These are phyloP conservation scores for Diaporthe sp. DNA, from an alignment of 2,329 filamentous ascomycete species.

Conservation along the genomic window DNA sequence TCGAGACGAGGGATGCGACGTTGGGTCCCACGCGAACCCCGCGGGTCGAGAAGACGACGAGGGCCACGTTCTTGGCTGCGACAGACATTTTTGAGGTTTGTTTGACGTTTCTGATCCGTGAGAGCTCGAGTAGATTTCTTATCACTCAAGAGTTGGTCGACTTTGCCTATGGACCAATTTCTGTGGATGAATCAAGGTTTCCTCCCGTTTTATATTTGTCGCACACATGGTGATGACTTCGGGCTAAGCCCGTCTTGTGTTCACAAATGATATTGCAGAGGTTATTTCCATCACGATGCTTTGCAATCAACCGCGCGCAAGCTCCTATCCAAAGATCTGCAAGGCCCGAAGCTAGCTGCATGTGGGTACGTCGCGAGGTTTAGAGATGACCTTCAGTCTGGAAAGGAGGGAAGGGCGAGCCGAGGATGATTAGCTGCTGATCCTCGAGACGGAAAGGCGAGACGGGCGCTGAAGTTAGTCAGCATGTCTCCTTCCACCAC, in stretches of 20 bases:
- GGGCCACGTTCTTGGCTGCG: conserved; percentile 33
- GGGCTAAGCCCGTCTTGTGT: background rate
- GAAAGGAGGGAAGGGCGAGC: conserved; percentile 11
- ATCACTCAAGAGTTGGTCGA: background rate
- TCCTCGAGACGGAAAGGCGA: conserved; percentile 11
- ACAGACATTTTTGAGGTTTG: background rate
- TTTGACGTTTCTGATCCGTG: background rate
- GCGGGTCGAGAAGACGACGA: conserved; percentile 31
- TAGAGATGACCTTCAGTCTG: background rate
- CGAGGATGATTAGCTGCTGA: background rate
- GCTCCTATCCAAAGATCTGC: background rate
- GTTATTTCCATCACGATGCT: background rate
- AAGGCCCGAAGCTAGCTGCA: background rate
- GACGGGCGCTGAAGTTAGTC: background rate
- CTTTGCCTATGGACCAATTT: background rate
- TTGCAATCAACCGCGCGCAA: conserved; percentile 19
- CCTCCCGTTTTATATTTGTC: background rate
- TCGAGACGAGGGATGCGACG: conserved; percentile 13
- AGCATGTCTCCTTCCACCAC: background rate
- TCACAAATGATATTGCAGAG: background rate
- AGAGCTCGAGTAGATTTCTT: background rate
- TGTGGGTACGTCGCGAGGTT: background rate
- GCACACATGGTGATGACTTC: background rate
- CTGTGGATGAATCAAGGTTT: background rate
- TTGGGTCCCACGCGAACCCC: conserved; percentile 20